Evolutionary conservation across 805 yeast genomes (phyloP).

Genomic region (Metschnikowia reukaufii): DNA sequence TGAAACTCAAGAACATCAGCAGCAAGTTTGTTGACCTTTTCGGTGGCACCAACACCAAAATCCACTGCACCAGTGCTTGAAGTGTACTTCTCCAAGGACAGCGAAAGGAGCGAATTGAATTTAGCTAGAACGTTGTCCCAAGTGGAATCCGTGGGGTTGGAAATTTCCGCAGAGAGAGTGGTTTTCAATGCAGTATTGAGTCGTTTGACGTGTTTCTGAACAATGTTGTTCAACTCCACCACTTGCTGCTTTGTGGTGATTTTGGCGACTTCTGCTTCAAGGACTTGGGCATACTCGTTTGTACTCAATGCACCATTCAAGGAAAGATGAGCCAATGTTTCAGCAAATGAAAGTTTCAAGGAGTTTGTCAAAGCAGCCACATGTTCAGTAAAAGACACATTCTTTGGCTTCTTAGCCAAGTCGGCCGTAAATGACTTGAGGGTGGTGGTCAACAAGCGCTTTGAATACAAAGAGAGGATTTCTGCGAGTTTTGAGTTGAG

Average conservation of each 20-base stretch:
- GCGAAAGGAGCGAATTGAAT: slow-evolving; percentile 53
- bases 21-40: slow-evolving; percentile 42
- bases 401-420: slow-evolving; percentile 14
- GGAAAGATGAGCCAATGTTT: slow-evolving; percentile 23
- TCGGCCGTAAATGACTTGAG: slow-evolving; percentile 12
- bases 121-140: slow-evolving; percentile 24
- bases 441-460: slow-evolving; percentile 15
- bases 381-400: slow-evolving; percentile 16
- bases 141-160: slow-evolving; percentile 44
- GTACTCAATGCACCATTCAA: slow-evolving; percentile 31
- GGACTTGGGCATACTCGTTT: slow-evolving; percentile 15
- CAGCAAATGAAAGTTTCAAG: slow-evolving; percentile 15
- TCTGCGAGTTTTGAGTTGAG: slow-evolving; percentile 45
- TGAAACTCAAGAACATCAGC: slow-evolving; percentile 45
- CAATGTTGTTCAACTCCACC: slow-evolving; percentile 33
- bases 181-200: slow-evolving; percentile 51
- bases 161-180: slow-evolving; percentile 46
- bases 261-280: slow-evolving; percentile 15
- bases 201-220: slow-evolving; percentile 45
- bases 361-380: slow-evolving; percentile 15
- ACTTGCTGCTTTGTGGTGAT: slow-evolving; percentile 39
- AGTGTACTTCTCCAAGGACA: slow-evolving; percentile 13
- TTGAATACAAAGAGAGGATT: slow-evolving; percentile 36
- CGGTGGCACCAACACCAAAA: slow-evolving; percentile 62
- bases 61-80: slow-evolving; percentile 41